Percentiles rank a stretch among this genome's conserved stretches.
phyloP scores from a whole-genome alignment of 345 rosid genomes.

The Aegle marmelos region DNA sequence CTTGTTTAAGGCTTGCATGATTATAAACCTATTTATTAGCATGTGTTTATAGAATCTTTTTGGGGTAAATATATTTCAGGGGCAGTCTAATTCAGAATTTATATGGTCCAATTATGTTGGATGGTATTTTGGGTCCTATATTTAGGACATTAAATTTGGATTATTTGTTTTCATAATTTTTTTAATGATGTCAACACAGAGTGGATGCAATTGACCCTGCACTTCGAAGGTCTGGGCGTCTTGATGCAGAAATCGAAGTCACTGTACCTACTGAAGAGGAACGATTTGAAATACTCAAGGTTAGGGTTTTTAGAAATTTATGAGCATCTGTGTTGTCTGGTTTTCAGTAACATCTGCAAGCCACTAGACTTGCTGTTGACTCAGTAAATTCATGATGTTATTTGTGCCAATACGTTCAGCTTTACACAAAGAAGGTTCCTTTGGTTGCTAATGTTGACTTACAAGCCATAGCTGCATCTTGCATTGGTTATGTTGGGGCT shows the following conservation, averaged over 20 bases:
- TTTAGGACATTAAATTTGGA: not conserved
- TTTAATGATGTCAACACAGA: slow-evolving; percentile 34
- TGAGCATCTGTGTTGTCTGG: not conserved
- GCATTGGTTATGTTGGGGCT: slow-evolving; percentile 94
- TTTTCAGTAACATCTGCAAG: not conserved
- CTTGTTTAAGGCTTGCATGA: not conserved
- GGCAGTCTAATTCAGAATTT: not conserved
- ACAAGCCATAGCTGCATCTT: slow-evolving; percentile 65
- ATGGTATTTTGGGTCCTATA: not conserved
- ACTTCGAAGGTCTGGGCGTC: slow-evolving; percentile 76
- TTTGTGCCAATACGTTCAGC: slow-evolving; percentile 40
- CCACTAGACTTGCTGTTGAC: not conserved
- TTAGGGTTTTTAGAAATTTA: slow-evolving; percentile 16
- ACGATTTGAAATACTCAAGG: slow-evolving; percentile 77
- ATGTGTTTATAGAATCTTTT: not conserved
- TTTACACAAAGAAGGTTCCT: slow-evolving; percentile 65
- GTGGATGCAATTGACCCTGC: slow-evolving; percentile 80
- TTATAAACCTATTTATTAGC: not conserved
- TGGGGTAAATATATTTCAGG: not conserved
- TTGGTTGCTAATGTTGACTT: slow-evolving; percentile 58
- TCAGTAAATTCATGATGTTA: slow-evolving; percentile 2
- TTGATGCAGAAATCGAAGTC: slow-evolving; percentile 86
- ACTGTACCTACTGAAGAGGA: slow-evolving; percentile 78
- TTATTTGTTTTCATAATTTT: not conserved
- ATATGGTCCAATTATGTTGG: not conserved